A percentile compares a stretch with the other conserved stretches of the same genome.
Conservation (phyloP, 305 asterid species). For the Solanum hybrid region DNA sequence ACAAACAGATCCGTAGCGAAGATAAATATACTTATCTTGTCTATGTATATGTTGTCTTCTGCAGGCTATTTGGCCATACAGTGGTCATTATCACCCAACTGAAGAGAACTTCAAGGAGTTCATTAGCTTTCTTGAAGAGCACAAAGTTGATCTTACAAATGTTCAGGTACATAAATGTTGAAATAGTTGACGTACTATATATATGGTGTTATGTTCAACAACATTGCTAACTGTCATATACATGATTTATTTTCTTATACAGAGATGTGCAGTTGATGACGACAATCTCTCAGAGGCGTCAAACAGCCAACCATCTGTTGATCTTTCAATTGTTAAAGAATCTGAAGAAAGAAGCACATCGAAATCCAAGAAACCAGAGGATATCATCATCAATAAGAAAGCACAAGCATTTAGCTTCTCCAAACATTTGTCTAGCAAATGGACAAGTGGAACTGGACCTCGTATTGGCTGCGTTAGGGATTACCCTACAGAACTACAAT, state of each 20-base stretch:
- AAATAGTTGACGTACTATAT: neutral
- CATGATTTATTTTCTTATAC: neutral
- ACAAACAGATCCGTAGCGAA: neutral
- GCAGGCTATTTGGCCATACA: slow-evolving; percentile 76
- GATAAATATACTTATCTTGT: neutral
- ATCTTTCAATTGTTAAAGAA: neutral
- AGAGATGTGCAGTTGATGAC: slow-evolving; percentile 32
- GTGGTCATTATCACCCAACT: slow-evolving; percentile 73
- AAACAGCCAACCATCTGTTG: neutral
- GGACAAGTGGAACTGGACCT: slow-evolving; percentile 19
- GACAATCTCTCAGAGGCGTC: slow-evolving; percentile 13
- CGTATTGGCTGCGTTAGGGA: slow-evolving; percentile 20
- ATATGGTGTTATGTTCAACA: neutral
- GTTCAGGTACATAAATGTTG: slow-evolving; percentile 28
- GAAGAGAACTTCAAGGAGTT: slow-evolving; percentile 63
- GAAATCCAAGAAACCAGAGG: neutral
- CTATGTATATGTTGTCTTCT: neutral
- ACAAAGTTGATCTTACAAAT: slow-evolving; percentile 45
- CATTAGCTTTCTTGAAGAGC: slow-evolving; percentile 56
- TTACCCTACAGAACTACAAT: slow-evolving; percentile 14
- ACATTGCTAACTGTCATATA: neutral
- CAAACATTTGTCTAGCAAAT: slow-evolving; percentile 12
- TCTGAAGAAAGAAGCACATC: neutral
- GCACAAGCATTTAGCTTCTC: neutral
- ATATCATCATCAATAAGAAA: neutral